Conservation (phyloP, 352 stramenopile species). For the Aphanomyces astaci region DNA sequence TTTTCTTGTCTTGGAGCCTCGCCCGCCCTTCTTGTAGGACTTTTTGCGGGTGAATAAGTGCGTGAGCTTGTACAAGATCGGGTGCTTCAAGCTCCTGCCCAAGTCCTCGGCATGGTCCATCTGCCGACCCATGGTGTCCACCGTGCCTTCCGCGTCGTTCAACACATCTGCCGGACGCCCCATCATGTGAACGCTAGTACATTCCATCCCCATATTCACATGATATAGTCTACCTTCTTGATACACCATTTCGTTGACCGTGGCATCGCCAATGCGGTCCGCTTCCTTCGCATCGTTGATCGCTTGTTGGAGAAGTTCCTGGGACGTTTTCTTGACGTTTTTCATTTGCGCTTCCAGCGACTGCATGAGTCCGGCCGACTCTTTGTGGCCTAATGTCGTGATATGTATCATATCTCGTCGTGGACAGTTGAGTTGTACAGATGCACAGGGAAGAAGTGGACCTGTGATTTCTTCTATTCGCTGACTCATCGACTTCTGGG, state of each 20-base stretch:
- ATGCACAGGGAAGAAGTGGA: background rate
- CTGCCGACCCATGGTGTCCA: slow-evolving; percentile 48
- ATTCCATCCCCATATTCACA: background rate
- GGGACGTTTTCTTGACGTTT: slow-evolving; percentile 48
- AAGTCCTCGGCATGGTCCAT: slow-evolving; percentile 71
- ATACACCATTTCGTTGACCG: slow-evolving; percentile 60
- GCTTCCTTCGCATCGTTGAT: slow-evolving; percentile 65
- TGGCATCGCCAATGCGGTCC: slow-evolving; percentile 56
- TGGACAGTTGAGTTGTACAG: no score
- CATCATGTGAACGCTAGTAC: background rate
- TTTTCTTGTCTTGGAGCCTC: background rate
- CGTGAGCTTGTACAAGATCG: slow-evolving; percentile 39
- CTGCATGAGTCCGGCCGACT: slow-evolving; percentile 16
- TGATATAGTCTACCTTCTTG: slow-evolving; percentile 37
- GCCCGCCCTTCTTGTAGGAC: slow-evolving; percentile 3
- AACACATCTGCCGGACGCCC: slow-evolving; percentile 52
- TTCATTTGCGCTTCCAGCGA: slow-evolving; percentile 63
- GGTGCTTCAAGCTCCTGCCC: slow-evolving; percentile 55
- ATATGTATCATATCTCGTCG: no score
- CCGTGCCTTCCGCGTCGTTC: slow-evolving; percentile 52
- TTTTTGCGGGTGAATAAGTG: slow-evolving; percentile 45
- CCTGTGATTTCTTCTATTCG: slow-evolving; percentile 4
- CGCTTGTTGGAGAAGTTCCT: slow-evolving; percentile 58
- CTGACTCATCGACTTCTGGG: background rate
- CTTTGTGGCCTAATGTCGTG: slow-evolving; percentile 28